Conservation (phyloP, 2,329 filamentous ascomycete genomes). For the Microcera coccophila region DNA sequence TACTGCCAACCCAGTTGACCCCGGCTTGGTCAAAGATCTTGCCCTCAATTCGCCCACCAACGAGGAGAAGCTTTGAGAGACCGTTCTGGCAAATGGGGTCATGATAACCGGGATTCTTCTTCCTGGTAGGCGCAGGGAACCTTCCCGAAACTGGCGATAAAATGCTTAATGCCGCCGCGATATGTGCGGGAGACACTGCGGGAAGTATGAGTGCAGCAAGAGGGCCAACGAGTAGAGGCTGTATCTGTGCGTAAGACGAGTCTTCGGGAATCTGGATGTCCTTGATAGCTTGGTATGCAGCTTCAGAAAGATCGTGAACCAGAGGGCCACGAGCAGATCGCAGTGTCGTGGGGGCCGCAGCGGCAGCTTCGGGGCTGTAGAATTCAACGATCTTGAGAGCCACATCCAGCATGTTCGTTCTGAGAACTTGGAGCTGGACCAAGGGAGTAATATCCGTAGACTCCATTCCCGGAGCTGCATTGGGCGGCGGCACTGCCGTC, state of each 20-base stretch:
- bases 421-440: conserved; percentile 77
- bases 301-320: conserved; percentile 51
- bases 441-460: conserved; percentile 50
- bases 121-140: conserved; percentile 76
- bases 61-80: conserved; percentile 78
- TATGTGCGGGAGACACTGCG: conserved; percentile 73
- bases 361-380: conserved; percentile 53
- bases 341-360: conserved; percentile 28
- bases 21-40: conserved; percentile 76
- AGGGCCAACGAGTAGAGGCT: conserved; percentile 76
- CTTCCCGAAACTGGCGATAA: conserved; percentile 66
- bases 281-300: conserved; percentile 49
- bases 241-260: conserved; percentile 56
- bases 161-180: conserved; percentile 75
- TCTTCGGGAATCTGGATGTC: conserved; percentile 32
- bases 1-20: conserved; percentile 62
- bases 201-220: conserved; percentile 78
- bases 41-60: conserved; percentile 84
- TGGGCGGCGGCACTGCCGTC: conserved; percentile 37
- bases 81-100: conserved; percentile 75
- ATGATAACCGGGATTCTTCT: conserved; percentile 74
- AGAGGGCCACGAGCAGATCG: conserved; percentile 33
- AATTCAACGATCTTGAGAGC: conserved; percentile 85
- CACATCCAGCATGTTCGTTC: conserved; percentile 83
- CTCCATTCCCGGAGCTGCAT: conserved; percentile 22